These are phyloP conservation scores for Trichothecium sympodiale DNA, from an alignment of 2,329 filamentous ascomycete species.

Conservation along the genomic window DNA sequence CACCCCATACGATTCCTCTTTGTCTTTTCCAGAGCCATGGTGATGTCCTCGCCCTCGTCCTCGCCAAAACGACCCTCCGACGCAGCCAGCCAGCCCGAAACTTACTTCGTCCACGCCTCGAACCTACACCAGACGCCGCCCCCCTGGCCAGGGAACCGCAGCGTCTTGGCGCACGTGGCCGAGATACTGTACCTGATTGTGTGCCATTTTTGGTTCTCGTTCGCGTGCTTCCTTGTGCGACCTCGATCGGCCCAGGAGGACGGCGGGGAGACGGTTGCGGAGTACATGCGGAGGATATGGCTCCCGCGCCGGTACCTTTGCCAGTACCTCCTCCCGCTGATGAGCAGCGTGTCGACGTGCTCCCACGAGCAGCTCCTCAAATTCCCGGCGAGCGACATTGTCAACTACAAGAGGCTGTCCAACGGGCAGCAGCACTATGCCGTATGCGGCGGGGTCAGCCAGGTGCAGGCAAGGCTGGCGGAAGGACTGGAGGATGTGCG, in stretches of 20 bases:
- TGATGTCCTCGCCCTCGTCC: slow-evolving; percentile 3
- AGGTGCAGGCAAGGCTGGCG: slow-evolving; percentile 34
- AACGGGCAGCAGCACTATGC: slow-evolving; percentile 38
- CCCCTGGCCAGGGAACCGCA: slow-evolving; percentile 24
- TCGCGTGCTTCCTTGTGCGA: slow-evolving; percentile 36
- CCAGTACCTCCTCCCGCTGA: slow-evolving; percentile 41
- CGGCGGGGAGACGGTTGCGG: slow-evolving; percentile 30
- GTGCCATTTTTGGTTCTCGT: slow-evolving; percentile 42
- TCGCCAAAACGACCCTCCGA: background rate
- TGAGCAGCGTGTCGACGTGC: slow-evolving; percentile 44
- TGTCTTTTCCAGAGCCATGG: slow-evolving; percentile 29
- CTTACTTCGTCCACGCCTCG: slow-evolving; percentile 42
- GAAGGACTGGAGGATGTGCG: slow-evolving; percentile 26
- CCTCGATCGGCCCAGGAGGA: slow-evolving; percentile 13
- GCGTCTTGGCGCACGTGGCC: slow-evolving; percentile 25
- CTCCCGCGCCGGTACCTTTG: slow-evolving; percentile 34
- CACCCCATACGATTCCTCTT: slow-evolving; percentile 41
- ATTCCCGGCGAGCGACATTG: slow-evolving; percentile 42
- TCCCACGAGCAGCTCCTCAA: slow-evolving; percentile 35
- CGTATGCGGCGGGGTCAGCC: slow-evolving; percentile 35
- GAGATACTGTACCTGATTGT: slow-evolving; percentile 31
- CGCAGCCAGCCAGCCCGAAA: slow-evolving; percentile 10
- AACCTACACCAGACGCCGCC: slow-evolving; percentile 39
- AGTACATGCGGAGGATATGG: slow-evolving; percentile 38
- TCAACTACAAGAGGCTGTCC: slow-evolving; percentile 36